These are phyloP conservation scores for Ascomycota sp. DNA, from an alignment of 2,329 filamentous ascomycete genomes.

Conservation along the genomic window DNA sequence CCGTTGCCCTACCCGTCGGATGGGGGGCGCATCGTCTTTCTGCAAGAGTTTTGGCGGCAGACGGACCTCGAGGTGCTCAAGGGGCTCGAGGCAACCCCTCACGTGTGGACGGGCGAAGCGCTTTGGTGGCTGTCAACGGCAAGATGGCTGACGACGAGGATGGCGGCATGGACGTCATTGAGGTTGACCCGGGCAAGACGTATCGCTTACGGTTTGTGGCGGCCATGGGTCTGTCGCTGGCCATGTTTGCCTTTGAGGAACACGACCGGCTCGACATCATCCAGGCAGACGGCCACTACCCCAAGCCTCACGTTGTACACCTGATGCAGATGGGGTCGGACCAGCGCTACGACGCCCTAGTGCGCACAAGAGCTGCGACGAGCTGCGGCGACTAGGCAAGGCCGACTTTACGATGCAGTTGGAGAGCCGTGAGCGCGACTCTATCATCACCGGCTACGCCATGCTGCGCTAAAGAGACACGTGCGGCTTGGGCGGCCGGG, in stretches of 20 bases:
- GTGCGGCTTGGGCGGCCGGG: neutral
- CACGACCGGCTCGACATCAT: constrained; percentile 37
- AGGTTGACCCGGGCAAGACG: constrained; percentile 36
- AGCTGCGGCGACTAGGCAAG: constrained; percentile 12
- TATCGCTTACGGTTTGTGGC: constrained; percentile 44
- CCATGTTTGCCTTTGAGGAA: constrained; percentile 32
- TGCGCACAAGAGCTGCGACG: constrained; percentile 25
- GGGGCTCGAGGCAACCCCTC: constrained; percentile 30
- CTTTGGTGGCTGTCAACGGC: neutral
- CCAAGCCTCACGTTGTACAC: constrained; percentile 16
- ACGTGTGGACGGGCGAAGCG: constrained; percentile 5
- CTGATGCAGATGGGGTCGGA: constrained; percentile 34
- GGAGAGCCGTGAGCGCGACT: constrained; percentile 27
- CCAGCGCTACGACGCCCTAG: constrained; percentile 35
- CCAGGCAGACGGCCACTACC: constrained; percentile 31
- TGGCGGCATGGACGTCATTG: constrained; percentile 26
- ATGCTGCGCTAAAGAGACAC: constrained; percentile 19
- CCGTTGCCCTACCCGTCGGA: constrained; percentile 36
- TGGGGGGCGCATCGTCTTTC: constrained; percentile 38
- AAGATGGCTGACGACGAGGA: neutral
- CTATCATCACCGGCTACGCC: constrained; percentile 22
- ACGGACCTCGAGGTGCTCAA: constrained; percentile 9
- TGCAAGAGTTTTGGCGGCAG: constrained; percentile 22
- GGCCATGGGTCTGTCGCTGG: constrained; percentile 30
- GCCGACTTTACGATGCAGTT: constrained; percentile 23